Evolutionary conservation across 2,329 filamentous ascomycete species (phyloP).

Genomic region (Fusarium phyllophilum): DNA sequence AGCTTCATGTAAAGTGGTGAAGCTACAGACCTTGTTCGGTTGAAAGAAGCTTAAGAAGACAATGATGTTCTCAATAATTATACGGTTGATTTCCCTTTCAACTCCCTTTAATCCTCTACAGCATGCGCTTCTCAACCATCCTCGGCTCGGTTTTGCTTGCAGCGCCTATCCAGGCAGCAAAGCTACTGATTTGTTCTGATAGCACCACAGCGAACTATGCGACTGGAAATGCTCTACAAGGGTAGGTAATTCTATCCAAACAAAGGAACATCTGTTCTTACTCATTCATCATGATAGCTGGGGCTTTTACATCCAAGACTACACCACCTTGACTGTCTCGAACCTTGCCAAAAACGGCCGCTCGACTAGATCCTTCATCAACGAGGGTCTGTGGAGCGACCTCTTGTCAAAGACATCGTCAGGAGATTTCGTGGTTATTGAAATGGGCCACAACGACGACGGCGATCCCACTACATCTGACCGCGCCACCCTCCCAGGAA

Average conservation of each 20-base stretch:
- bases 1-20: rapidly evolving
- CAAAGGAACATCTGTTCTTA: rapidly evolving
- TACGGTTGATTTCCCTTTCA: rapidly evolving
- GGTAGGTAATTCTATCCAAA: rapidly evolving
- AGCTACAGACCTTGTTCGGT: rapidly evolving
- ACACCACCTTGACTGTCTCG: rapidly evolving
- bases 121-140: not conserved
- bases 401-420: not conserved
- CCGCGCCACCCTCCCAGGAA: not conserved
- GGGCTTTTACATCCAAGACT: not conserved
- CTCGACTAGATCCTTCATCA: not conserved
- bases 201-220: not conserved
- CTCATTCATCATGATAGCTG: not conserved
- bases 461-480: not conserved
- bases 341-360: not conserved
- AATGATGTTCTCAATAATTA: rapidly evolving
- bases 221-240: not conserved
- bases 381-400: not conserved
- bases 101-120: rapidly evolving
- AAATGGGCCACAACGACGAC: not conserved
- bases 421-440: not conserved
- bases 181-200: not conserved
- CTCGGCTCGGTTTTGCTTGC: not conserved
- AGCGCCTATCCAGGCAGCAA: not conserved
- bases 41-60: rapidly evolving